Conservation (phyloP, 352 stramenopile species). For the Pythium apleroticum region DNA sequence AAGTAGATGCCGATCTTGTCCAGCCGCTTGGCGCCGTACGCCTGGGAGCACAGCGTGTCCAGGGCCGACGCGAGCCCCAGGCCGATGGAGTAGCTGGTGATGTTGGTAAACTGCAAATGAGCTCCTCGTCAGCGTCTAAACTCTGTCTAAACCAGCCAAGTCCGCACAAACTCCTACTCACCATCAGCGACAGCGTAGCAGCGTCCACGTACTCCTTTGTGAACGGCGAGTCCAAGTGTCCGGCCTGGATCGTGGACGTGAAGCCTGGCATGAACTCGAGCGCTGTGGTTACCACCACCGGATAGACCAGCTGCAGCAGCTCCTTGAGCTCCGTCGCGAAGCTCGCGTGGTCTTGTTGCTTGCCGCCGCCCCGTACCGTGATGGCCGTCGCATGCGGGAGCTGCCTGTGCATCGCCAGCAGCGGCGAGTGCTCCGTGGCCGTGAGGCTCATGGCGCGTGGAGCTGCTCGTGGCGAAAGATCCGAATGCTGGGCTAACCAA, state of each 20-base stretch:
- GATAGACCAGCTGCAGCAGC: constrained; percentile 46
- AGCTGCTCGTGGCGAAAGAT: neutral
- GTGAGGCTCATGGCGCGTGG: constrained; percentile 1
- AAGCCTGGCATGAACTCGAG: constrained; percentile 57
- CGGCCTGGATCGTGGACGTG: constrained; percentile 62
- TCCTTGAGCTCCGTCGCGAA: constrained; percentile 37
- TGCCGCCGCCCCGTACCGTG: neutral
- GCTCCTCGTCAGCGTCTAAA: neutral
- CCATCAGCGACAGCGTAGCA: constrained; percentile 68
- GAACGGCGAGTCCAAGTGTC: constrained; percentile 52
- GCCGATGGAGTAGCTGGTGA: constrained; percentile 59
- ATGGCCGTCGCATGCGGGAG: neutral
- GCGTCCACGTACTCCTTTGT: constrained; percentile 69
- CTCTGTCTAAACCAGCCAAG: neutral
- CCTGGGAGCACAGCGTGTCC: constrained; percentile 75
- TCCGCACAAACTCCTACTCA: constrained; percentile 30
- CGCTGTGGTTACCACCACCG: constrained; percentile 44
- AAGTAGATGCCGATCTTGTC: constrained; percentile 77
- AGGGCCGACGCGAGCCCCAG: constrained; percentile 65
- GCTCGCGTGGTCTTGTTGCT: constrained; percentile 15
- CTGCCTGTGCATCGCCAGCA: constrained; percentile 9
- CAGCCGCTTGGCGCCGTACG: constrained; percentile 52
- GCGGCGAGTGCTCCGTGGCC: constrained; percentile 13
- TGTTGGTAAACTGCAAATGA: constrained; percentile 49
- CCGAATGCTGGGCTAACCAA: neutral